Evolutionary conservation across 805 yeast species (phyloP), one percentile per base, ranked within the genome.

Genomic region (Brettanomyces custersianus): DNA sequence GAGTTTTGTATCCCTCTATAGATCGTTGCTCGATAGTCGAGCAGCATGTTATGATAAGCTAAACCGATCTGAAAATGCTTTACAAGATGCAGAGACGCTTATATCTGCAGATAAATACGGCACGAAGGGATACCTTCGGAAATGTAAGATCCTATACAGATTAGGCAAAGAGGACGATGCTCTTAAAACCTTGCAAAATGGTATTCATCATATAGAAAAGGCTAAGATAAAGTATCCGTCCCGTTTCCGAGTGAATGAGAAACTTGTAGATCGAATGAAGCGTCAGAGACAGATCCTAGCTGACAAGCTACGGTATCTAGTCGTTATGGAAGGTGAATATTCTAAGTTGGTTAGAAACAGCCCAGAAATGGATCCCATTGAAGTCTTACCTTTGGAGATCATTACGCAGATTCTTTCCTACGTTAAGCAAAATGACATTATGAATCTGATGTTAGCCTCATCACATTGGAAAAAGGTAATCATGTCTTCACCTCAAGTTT

Each of bases 31-130:
- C 7, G 78, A 72, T 41, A 67, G 63, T 37, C 46, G 75, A 15
- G 72, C 76, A 1, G 77, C 77, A 2, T 61, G 72, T 2, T 60
- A 51, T 46, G 70, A 68, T 39, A 70, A 68, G 40, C 40, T 70
- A 35, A 48, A 51, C 4, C 47, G 54, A 12, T 33, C 51, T 4
- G 47, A 45, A 0, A 41, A 44, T 8, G 70, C 75, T 0, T 50
- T 61, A 20, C 39, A 41, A 19, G 75, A 70, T 37, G 67, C 67
- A 0, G 44, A 53, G 21, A 42, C 37, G 24, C 42, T 68, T 29
- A 46, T 65, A 4, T 40, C 41, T 11, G 15, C 59, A 3, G 72
- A 69, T 24, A 75, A 74, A 0, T 44, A 63, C 19, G 58, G 68
- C 13, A 67, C 72, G 48, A 71, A 69, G 46, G 74, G 74, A 1